phyloP scores from a whole-genome alignment of 179 eudicot genomes.

The Silene noctiflora region DNA sequence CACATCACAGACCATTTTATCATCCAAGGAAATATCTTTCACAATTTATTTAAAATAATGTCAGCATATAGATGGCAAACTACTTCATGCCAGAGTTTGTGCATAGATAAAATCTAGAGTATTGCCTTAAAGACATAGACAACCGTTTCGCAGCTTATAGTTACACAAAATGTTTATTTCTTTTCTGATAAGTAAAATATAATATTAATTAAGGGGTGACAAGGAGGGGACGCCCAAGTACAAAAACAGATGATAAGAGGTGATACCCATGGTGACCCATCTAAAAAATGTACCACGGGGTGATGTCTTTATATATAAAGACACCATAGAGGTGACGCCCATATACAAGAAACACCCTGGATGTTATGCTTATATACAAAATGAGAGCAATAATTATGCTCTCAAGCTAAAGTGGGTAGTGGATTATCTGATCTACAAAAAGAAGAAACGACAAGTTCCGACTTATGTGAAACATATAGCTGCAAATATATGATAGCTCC shows the following conservation, averaged over 20 bases:
- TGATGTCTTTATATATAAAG: background rate
- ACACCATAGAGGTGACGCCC: background rate
- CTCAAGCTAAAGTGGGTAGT: background rate
- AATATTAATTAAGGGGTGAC: background rate
- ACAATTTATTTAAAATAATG: background rate
- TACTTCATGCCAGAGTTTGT: background rate
- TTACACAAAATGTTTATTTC: background rate
- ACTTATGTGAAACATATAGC: background rate
- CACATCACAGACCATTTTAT: conserved; percentile 1
- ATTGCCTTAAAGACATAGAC: background rate
- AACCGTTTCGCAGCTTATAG: background rate
- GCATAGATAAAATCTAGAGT: background rate
- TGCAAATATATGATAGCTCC: background rate
- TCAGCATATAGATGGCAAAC: background rate
- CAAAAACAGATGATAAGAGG: background rate
- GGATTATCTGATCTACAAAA: background rate
- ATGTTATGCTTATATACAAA: background rate
- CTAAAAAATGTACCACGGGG: background rate
- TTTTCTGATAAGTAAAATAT: background rate
- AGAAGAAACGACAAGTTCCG: background rate
- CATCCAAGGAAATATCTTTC: background rate
- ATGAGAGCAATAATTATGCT: background rate
- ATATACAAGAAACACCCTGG: background rate
- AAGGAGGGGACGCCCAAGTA: background rate
- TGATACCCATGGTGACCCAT: background rate